Evolutionary conservation across 2,329 filamentous ascomycete species (phyloP).

Genomic region (Cercospora sp.): DNA sequence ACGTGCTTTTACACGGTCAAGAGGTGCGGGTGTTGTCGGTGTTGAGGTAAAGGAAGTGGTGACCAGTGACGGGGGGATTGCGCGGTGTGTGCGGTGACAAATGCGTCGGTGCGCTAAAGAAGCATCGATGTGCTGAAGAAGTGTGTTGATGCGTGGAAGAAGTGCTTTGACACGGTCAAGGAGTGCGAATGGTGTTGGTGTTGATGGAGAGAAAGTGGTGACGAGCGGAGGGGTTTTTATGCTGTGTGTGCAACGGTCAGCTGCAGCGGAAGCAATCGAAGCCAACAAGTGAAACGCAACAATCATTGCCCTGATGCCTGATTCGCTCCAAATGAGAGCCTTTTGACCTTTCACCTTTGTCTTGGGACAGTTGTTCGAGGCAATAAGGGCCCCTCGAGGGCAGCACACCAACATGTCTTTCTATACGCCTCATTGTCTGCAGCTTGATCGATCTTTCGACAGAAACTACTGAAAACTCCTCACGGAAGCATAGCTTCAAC

Average conservation of each 20-base stretch:
- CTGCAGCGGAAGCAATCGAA: not conserved
- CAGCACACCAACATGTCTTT: not conserved
- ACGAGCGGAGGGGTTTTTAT: not conserved
- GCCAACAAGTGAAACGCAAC: not conserved
- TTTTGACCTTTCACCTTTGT: not conserved
- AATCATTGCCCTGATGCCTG: not conserved
- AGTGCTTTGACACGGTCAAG: not conserved
- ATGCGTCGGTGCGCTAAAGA: not conserved
- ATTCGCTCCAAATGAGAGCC: not conserved
- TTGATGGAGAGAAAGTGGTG: not conserved
- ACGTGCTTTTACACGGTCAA: not conserved
- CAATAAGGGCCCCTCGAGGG: not conserved
- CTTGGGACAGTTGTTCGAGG: not conserved
- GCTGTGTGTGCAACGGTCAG: not conserved
- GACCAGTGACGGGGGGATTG: not conserved
- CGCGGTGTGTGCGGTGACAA: not conserved
- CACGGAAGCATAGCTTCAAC: not conserved
- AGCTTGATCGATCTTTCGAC: not conserved
- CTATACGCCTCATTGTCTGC: not conserved
- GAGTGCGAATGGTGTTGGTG: not conserved
- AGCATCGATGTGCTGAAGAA: not conserved
- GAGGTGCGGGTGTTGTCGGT: not conserved
- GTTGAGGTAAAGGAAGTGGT: not conserved
- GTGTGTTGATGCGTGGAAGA: not conserved
- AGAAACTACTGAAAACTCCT: not conserved